Evolutionary conservation across 2,329 filamentous ascomycete genomes (phyloP).

Genomic region (Chaetomiaceae sp.): DNA sequence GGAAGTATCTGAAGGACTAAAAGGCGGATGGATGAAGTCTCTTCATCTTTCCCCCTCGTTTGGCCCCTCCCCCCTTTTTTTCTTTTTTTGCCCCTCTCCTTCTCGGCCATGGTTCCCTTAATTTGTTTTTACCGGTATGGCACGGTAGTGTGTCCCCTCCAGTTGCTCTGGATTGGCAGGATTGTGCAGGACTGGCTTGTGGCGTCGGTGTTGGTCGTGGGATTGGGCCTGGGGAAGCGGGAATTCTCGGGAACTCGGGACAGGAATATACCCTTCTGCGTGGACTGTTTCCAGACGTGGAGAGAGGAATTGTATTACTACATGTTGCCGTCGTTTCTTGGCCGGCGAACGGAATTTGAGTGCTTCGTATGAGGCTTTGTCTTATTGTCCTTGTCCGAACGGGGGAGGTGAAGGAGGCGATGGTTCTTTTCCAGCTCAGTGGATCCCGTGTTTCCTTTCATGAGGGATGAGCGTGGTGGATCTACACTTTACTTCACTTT

Average conservation of each 20-base stretch:
- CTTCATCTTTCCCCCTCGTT: background rate
- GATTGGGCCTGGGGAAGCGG: background rate
- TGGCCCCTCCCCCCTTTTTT: background rate
- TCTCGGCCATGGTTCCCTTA: background rate
- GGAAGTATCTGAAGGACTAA: background rate
- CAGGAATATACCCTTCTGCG: constrained; percentile 12
- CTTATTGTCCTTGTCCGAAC: background rate
- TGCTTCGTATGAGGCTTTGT: background rate
- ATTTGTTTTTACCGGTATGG: no score
- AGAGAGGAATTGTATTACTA: background rate
- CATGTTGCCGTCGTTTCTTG: no score
- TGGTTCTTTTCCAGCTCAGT: no score
- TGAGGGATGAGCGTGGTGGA: no score
- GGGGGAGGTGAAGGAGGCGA: no score
- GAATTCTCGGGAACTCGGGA: background rate
- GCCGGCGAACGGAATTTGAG: background rate
- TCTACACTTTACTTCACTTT: no score
- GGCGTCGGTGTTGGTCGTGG: background rate
- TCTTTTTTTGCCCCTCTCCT: background rate
- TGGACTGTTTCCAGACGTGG: background rate
- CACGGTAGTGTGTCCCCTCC: no score
- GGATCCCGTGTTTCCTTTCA: no score
- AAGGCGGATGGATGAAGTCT: background rate
- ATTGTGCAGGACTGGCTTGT: background rate
- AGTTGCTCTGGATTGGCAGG: no score